Evolutionary conservation across 768 basidiomycete species (phyloP), one percentile per base, ranked within the genome.

Genomic region (Hypsizygus marmoreus): DNA sequence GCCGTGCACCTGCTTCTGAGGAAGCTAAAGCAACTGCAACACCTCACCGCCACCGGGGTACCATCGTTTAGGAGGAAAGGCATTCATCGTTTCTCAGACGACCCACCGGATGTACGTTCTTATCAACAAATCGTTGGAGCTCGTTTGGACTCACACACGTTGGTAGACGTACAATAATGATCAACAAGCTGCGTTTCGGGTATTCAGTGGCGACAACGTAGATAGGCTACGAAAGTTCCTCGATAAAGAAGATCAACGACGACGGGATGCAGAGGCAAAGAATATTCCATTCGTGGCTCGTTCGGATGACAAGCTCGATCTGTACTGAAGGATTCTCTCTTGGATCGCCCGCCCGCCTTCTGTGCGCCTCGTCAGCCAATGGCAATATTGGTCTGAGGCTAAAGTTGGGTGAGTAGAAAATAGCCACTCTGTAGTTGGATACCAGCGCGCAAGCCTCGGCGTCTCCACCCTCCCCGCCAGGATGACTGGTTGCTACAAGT

Each of bases 11-110:
- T 79, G 37, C 66, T 95, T 11, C 64, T 95, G 40, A 77, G 76
- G 47, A 72, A 75, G 43, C 73, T 86, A 16, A 67, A 68, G 32
- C 70, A 71, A 29, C 68, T 97, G 34, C 82, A 82, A 39, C 86
- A 92, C 59, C 75, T 97, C 30, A 84, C 83, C 38, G 77, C 85
- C 35, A 91, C 90, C 2, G 94, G 91, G 0, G 78, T 95, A 6
- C 82, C 82, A 5, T 79, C 87, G 10, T 81, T 93, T 60, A 79
- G 74, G 49, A 73, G 84, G 46, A 75, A 69, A 52, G 91, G 90
- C 6, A 65, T 91, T 11, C 75, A 83, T 40, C 75, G 82, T 45
- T 95, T 92, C 66, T 91, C 92, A 51, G 82, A 92, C 40, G 59
- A 69, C 9, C 76, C 84, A 24, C 91, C 91, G 23, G 62, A 63